Evolutionary conservation across 441 rosid genomes (phyloP).

Genomic region (Euphorbia schlechtendalii): DNA sequence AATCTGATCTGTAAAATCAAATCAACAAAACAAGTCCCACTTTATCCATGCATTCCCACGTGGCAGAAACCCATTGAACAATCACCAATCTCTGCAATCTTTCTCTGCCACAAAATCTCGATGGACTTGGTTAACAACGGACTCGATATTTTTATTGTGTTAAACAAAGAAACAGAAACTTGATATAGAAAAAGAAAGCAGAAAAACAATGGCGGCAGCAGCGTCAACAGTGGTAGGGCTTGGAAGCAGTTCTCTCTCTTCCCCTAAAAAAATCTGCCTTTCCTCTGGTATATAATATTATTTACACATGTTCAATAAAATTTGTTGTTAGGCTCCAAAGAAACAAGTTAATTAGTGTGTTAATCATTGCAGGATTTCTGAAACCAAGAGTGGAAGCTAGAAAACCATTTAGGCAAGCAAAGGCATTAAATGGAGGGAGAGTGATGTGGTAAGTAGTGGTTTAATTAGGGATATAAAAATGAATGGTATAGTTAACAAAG

Average conservation of each 20-base stretch:
- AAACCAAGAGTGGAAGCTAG: conserved; percentile 42
- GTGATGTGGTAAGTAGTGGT: conserved; percentile 41
- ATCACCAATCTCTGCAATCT: conserved; percentile 33
- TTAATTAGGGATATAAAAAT: too few species aligned
- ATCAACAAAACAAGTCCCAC: conserved; percentile 19
- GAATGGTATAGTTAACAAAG: too few species aligned
- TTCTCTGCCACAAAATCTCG: conserved; percentile 30
- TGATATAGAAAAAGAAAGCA: neutral
- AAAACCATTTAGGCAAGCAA: conserved; percentile 45
- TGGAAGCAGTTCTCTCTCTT: conserved; percentile 37
- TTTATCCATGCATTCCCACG: conserved; percentile 41
- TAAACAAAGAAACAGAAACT: conserved; percentile 4
- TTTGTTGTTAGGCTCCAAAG: too few species aligned
- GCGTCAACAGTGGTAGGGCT: conserved; percentile 55
- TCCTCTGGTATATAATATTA: conserved; percentile 56
- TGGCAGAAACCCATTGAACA: conserved; percentile 42
- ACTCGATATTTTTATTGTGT: neutral
- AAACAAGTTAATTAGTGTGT: neutral
- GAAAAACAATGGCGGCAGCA: conserved; percentile 50
- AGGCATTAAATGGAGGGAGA: conserved; percentile 44
- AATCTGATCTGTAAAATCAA: neutral
- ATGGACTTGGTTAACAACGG: conserved; percentile 5
- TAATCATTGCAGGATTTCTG: conserved; percentile 41
- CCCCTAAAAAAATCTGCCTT: conserved; percentile 27
- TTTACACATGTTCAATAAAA: too few species aligned